Conservation (phyloP, 2,329 filamentous ascomycete genomes). For the Cladosporium sp. region DNA sequence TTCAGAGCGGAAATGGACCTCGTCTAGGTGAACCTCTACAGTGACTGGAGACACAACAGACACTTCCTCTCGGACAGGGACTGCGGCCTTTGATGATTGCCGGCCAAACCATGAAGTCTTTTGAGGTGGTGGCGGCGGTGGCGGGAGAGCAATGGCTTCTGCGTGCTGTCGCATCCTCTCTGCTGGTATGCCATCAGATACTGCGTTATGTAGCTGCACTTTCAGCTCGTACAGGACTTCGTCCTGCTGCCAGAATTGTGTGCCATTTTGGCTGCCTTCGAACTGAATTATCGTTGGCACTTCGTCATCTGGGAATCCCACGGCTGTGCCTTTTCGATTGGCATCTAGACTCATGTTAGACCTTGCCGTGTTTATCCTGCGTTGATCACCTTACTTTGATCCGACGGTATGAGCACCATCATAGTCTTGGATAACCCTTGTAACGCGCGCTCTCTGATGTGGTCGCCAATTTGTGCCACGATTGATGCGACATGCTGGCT, state of each 20-base stretch:
- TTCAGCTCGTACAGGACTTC: constrained; percentile 33
- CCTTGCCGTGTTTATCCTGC: not conserved
- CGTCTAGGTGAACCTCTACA: constrained; percentile 40
- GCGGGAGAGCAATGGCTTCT: not conserved
- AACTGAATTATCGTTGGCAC: constrained; percentile 34
- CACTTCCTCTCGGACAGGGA: not conserved
- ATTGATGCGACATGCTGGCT: constrained; percentile 37
- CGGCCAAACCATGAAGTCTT: constrained; percentile 29
- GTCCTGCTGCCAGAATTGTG: constrained; percentile 38
- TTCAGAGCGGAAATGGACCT: constrained; percentile 46
- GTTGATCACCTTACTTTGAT: constrained; percentile 32
- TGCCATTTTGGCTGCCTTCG: constrained; percentile 32
- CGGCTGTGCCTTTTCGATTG: constrained; percentile 31
- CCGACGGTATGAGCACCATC: constrained; percentile 37
- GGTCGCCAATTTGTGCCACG: constrained; percentile 31
- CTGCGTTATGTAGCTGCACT: constrained; percentile 28
- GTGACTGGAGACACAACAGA: constrained; percentile 24
- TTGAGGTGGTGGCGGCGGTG: constrained; percentile 20
- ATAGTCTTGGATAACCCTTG: constrained; percentile 34
- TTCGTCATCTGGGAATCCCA: constrained; percentile 32
- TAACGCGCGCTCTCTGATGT: constrained; percentile 31
- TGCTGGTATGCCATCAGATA: constrained; percentile 24
- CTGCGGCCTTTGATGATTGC: constrained; percentile 27
- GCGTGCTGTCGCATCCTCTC: not conserved
- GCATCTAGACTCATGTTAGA: constrained; percentile 22